These are phyloP conservation scores for Saccharomycopsis microspora DNA, from an alignment of 805 yeast genomes.

Conservation along the genomic window DNA sequence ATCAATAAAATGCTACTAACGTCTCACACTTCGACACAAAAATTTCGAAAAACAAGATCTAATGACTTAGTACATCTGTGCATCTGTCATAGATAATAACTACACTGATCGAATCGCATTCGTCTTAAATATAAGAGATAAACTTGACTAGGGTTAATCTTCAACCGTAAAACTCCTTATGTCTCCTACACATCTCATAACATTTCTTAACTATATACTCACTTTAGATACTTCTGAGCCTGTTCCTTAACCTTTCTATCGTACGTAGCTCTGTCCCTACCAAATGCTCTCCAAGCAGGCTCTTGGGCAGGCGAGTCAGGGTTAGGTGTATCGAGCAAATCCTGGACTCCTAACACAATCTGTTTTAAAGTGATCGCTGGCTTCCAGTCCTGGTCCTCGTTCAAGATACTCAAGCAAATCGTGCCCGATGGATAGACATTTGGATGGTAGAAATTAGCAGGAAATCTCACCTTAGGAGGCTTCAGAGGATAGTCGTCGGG, in stretches of 20 bases:
- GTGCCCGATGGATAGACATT: constrained; percentile 98
- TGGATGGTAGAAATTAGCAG: constrained; percentile 89
- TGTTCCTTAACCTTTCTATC: constrained; percentile 74
- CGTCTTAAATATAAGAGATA: too few species aligned
- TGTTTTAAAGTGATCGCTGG: constrained; percentile 92
- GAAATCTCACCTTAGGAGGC: constrained; percentile 90
- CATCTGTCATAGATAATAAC: too few species aligned
- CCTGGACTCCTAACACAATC: constrained; percentile 85
- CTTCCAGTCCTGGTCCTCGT: constrained; percentile 96
- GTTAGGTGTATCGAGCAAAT: constrained; percentile 79
- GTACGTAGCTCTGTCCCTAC: constrained; percentile 55
- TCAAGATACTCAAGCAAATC: constrained; percentile 81
- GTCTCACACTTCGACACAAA: too few species aligned
- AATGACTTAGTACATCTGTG: too few species aligned
- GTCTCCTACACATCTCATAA: too few species aligned
- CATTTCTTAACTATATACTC: neutral
- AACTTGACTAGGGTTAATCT: too few species aligned
- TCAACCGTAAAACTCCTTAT: too few species aligned
- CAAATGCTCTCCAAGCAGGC: constrained; percentile 86
- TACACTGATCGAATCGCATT: too few species aligned
- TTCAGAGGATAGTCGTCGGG: constrained; percentile 92
- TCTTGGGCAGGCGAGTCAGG: constrained; percentile 96
- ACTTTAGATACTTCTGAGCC: constrained; percentile 55
- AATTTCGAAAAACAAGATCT: too few species aligned
- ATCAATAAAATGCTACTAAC: too few species aligned